Conservation (phyloP, 2,329 filamentous ascomycete species). For the Penicillium sp. region DNA sequence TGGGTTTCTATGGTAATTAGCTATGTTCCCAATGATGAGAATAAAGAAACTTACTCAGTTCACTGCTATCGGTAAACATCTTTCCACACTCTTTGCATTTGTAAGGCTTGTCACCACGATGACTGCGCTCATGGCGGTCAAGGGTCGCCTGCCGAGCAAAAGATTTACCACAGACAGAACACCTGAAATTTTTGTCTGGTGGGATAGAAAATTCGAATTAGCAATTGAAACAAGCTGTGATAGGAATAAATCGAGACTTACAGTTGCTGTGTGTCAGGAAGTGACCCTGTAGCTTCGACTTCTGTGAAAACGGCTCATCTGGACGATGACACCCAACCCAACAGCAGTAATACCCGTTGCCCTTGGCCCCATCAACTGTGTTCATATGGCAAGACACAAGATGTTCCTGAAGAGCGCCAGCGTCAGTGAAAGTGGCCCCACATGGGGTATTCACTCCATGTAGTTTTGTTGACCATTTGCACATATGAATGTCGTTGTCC, state of each 20-base stretch:
- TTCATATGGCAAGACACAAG: constrained; percentile 38
- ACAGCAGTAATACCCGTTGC: constrained; percentile 46
- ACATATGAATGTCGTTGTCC: constrained; percentile 37
- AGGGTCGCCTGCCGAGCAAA: constrained; percentile 46
- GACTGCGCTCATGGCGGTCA: constrained; percentile 46
- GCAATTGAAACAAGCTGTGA: not conserved
- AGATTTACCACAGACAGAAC: constrained; percentile 41
- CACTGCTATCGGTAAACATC: constrained; percentile 46
- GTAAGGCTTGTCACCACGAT: constrained; percentile 46
- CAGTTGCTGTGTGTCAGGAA: constrained; percentile 48
- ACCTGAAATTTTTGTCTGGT: constrained; percentile 44
- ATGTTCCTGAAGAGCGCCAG: constrained; percentile 42
- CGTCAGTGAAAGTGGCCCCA: constrained; percentile 36
- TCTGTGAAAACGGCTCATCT: constrained; percentile 46
- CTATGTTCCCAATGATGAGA: not conserved
- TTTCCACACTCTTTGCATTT: constrained; percentile 43
- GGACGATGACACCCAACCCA: constrained; percentile 46
- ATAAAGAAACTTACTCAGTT: constrained; percentile 37
- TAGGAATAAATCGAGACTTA: constrained; percentile 17
- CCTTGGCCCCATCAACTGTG: constrained; percentile 38
- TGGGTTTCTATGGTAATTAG: constrained; percentile 42
- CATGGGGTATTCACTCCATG: constrained; percentile 32
- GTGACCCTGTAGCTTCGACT: constrained; percentile 47
- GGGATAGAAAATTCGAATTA: constrained; percentile 3
- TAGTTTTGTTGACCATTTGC: constrained; percentile 35